phyloP scores from a whole-genome alignment of 2,329 filamentous ascomycete species.

The Claviceps sp. region DNA sequence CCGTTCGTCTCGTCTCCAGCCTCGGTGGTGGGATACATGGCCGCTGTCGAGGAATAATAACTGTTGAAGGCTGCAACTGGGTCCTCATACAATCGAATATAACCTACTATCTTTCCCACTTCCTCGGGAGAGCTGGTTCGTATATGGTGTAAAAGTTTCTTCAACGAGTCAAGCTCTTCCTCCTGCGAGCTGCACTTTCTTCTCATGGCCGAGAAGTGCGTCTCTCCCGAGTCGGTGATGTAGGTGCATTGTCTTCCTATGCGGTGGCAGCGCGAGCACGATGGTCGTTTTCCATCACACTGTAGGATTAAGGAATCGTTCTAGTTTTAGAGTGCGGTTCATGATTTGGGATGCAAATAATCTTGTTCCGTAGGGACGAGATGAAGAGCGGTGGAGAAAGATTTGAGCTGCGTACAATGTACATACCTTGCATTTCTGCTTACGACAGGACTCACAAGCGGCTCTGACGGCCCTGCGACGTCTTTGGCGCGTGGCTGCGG shows the following conservation, averaged over 20 bases:
- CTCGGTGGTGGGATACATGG: neutral
- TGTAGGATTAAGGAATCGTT: neutral
- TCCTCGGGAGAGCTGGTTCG: neutral
- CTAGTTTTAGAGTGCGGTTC: neutral
- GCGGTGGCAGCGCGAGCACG: slow-evolving; percentile 2
- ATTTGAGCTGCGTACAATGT: neutral
- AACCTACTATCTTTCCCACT: neutral
- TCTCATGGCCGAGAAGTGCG: slow-evolving; percentile 1
- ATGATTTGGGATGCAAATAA: neutral
- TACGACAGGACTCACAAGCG: slow-evolving; percentile 3
- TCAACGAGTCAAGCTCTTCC: slow-evolving; percentile 1
- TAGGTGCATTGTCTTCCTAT: neutral
- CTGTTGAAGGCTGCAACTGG: neutral
- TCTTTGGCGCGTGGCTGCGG: neutral
- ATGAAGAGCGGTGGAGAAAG: neutral
- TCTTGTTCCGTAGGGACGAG: neutral
- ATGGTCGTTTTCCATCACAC: slow-evolving; percentile 3
- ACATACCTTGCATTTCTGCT: slow-evolving; percentile 4
- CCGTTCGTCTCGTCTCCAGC: neutral
- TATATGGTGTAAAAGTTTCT: neutral
- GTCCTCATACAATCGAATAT: neutral
- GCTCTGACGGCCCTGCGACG: neutral
- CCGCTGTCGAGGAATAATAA: neutral
- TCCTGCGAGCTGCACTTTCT: neutral
- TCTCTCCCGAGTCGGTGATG: slow-evolving; percentile 2